phyloP scores from a whole-genome alignment of 768 basidiomycete genomes.

The Strobilomyces dryophilus region DNA sequence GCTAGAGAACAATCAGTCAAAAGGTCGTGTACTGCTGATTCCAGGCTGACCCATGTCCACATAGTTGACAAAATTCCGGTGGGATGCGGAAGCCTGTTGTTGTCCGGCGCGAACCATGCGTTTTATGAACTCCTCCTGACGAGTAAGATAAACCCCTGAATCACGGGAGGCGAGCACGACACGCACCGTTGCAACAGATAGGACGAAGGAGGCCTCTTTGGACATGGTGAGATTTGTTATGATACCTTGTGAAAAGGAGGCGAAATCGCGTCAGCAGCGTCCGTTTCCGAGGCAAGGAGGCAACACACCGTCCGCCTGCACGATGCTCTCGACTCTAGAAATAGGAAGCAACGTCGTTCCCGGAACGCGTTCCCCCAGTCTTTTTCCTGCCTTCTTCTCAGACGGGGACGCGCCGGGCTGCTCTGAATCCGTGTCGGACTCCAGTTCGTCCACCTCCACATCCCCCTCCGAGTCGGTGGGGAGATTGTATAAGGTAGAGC shows the following conservation, averaged over 20 bases:
- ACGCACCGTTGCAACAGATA: slow-evolving; percentile 72
- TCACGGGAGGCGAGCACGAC: neutral
- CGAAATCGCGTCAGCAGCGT: slow-evolving; percentile 14
- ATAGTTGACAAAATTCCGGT: slow-evolving; percentile 59
- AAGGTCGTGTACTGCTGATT: neutral
- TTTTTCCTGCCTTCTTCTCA: slow-evolving; percentile 28
- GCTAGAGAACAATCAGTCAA: slow-evolving; percentile 37
- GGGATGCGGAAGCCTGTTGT: slow-evolving; percentile 55
- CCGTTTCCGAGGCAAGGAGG: slow-evolving; percentile 6
- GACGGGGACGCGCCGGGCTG: slow-evolving; percentile 21
- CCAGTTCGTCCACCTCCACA: slow-evolving; percentile 32
- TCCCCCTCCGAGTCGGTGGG: slow-evolving; percentile 33
- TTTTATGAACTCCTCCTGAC: slow-evolving; percentile 84
- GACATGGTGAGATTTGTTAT: slow-evolving; percentile 64
- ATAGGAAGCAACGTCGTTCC: slow-evolving; percentile 69
- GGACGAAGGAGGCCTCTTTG: slow-evolving; percentile 68
- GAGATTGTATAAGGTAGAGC: slow-evolving; percentile 29
- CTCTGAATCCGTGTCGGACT: slow-evolving; percentile 32
- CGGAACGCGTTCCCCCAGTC: slow-evolving; percentile 43
- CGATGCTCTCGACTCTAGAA: slow-evolving; percentile 66
- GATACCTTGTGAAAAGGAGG: slow-evolving; percentile 39
- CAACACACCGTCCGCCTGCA: slow-evolving; percentile 69
- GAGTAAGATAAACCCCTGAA: slow-evolving; percentile 12
- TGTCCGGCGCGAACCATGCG: slow-evolving; percentile 67
- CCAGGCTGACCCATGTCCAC: slow-evolving; percentile 65